Conservation (phyloP, 2,329 filamentous ascomycete genomes). For the Pseudopithomyces chartarum region DNA sequence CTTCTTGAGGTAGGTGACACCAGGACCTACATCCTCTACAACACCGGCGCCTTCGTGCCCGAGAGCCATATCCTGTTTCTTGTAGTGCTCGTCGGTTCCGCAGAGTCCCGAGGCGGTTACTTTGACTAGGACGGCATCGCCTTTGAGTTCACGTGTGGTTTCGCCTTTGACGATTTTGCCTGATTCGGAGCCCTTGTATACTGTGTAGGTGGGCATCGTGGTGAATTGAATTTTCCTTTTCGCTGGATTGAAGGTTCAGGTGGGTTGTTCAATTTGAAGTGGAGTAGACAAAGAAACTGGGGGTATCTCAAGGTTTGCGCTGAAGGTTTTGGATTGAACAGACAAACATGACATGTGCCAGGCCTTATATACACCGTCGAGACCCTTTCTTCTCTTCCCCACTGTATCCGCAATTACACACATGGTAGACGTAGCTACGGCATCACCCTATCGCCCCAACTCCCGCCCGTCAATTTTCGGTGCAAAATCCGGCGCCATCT, state of each 20-base stretch:
- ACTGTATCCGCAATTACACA: neutral
- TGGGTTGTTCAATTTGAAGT: neutral
- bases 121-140: constrained; percentile 64
- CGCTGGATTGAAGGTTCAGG: too few relatives aligned
- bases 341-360: neutral
- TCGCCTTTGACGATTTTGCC: constrained; percentile 60
- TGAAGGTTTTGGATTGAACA: neutral
- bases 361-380: neutral
- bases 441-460: neutral
- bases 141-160: constrained; percentile 51
- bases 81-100: constrained; percentile 61
- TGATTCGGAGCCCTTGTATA: constrained; percentile 66
- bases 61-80: constrained; percentile 51
- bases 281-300: neutral
- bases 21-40: constrained; percentile 54
- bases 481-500: neutral
- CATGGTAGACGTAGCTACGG: neutral
- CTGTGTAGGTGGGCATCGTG: constrained; percentile 58
- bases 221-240: neutral
- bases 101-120: constrained; percentile 72
- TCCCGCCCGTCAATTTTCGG: neutral
- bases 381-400: neutral
- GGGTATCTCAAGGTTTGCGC: neutral
- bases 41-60: constrained; percentile 62
- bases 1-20: constrained; percentile 53